Conservation (phyloP, 2,329 filamentous ascomycete genomes). For the Teratosphaeria nubilosa region DNA sequence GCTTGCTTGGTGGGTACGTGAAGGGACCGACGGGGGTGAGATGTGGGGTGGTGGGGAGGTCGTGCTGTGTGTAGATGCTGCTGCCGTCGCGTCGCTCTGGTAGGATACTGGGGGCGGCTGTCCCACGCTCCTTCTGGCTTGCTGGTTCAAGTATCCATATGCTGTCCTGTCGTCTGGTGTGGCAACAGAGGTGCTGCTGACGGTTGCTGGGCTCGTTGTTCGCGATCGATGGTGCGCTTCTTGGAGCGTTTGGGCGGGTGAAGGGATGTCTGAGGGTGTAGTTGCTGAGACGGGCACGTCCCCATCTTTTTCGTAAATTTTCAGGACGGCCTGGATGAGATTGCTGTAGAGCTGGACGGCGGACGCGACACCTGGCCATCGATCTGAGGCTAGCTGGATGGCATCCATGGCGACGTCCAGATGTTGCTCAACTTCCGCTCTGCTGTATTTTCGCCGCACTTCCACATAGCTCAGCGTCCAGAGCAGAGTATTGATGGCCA, state of each 20-base stretch:
- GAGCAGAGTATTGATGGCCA: conserved; percentile 80
- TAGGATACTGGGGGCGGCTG: conserved; percentile 23
- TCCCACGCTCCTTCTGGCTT: conserved; percentile 20
- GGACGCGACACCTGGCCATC: conserved; percentile 84
- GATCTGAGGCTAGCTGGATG: conserved; percentile 67
- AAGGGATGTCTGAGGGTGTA: conserved; percentile 35
- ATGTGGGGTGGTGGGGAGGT: background rate
- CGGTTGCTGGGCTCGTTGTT: conserved; percentile 34
- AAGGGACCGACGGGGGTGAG: background rate
- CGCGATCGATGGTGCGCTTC: conserved; percentile 34
- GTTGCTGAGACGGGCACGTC: conserved; percentile 40
- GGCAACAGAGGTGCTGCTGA: conserved; percentile 22
- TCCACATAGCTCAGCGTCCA: conserved; percentile 86
- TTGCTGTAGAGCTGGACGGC: conserved; percentile 80
- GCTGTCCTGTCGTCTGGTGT: conserved; percentile 22
- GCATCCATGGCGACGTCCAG: conserved; percentile 67
- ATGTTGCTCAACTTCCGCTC: conserved; percentile 66
- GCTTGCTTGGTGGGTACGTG: background rate
- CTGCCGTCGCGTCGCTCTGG: conserved; percentile 8
- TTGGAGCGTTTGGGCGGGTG: conserved; percentile 30
- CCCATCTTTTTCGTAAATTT: conserved; percentile 63
- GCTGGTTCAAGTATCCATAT: conserved; percentile 23
- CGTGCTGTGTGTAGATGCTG: background rate
- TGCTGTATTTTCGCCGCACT: conserved; percentile 61
- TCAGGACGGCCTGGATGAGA: conserved; percentile 74